Percentiles rank a stretch among this genome's conserved stretches.
phyloP scores from a whole-genome alignment of 441 rosid species.

The Melastoma candidum region DNA sequence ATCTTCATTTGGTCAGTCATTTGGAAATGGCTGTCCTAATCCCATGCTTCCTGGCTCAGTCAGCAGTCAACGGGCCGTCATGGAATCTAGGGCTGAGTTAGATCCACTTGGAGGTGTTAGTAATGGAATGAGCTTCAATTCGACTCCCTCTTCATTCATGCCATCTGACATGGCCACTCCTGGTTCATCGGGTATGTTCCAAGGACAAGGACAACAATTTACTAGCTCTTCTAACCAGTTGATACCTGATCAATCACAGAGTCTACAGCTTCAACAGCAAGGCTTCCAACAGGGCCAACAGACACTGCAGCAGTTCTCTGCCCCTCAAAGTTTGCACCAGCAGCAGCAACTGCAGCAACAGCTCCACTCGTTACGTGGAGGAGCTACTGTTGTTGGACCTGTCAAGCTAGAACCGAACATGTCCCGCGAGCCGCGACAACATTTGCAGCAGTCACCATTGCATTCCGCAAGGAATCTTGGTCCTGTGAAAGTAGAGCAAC shows the following conservation, averaged over 20 bases:
- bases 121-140: slow-evolving; percentile 21
- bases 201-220: slow-evolving; percentile 18
- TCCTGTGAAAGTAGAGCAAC: slow-evolving; percentile 26
- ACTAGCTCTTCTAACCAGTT: slow-evolving; percentile 17
- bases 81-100: slow-evolving; percentile 20
- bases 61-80: slow-evolving; percentile 19
- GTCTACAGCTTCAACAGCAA: slow-evolving; percentile 24
- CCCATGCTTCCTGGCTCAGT: slow-evolving; percentile 15
- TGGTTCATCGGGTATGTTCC: slow-evolving; percentile 24
- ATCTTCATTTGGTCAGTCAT: slow-evolving; percentile 25
- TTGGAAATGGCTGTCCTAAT: slow-evolving; percentile 20
- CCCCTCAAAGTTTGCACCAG: slow-evolving; percentile 14
- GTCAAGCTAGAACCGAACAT: slow-evolving; percentile 31
- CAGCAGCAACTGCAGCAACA: slow-evolving; percentile 21
- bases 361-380: slow-evolving; percentile 23
- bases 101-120: slow-evolving; percentile 19
- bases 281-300: slow-evolving; percentile 25
- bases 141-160: slow-evolving; percentile 12
- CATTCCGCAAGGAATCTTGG: slow-evolving; percentile 20
- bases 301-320: slow-evolving; percentile 25
- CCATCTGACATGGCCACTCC: slow-evolving; percentile 18
- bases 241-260: slow-evolving; percentile 17
- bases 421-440: slow-evolving; percentile 20
- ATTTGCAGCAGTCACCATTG: slow-evolving; percentile 22
- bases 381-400: slow-evolving; percentile 13